Percentiles rank a stretch among this genome's conserved stretches.
Evolutionary conservation across 179 eudicot genomes (phyloP).

Genomic region (Corrigiola litoralis): DNA sequence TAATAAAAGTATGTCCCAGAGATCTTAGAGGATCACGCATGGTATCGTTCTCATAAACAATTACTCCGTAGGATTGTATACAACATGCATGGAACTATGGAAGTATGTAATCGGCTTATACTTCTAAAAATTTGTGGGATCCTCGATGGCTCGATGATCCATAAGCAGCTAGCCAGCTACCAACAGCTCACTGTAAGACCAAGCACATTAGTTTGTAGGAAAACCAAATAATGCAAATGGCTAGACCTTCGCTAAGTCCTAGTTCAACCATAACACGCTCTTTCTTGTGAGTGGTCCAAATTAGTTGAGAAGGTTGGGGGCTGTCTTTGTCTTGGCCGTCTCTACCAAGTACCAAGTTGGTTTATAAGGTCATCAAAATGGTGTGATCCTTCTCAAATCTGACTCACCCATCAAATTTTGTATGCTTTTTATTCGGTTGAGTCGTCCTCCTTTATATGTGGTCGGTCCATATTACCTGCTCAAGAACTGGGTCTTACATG

Average conservation of each 20-base stretch:
- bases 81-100: no score
- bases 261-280: not conserved
- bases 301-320: not conserved
- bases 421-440: not conserved
- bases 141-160: no score
- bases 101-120: no score
- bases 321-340: conserved; percentile 10
- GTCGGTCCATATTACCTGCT: conserved; percentile 13
- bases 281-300: conserved; percentile 3
- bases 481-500: conserved; percentile 1
- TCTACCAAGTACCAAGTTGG: not conserved
- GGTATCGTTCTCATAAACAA: no score
- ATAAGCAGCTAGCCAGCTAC: no score
- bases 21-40: no score
- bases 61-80: no score
- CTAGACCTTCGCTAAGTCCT: no score
- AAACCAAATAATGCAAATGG: no score
- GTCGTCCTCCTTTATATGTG: not conserved
- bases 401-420: conserved; percentile 6
- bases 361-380: conserved; percentile 2
- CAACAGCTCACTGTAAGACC: no score
- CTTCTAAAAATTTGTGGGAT: no score
- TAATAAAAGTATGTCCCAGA: no score
- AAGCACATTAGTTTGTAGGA: not conserved
- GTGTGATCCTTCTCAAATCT: conserved; percentile 23